Base-by-base conservation (phyloP, 495 filamentous ascomycete species). In the Penicillium canariense region DNA sequence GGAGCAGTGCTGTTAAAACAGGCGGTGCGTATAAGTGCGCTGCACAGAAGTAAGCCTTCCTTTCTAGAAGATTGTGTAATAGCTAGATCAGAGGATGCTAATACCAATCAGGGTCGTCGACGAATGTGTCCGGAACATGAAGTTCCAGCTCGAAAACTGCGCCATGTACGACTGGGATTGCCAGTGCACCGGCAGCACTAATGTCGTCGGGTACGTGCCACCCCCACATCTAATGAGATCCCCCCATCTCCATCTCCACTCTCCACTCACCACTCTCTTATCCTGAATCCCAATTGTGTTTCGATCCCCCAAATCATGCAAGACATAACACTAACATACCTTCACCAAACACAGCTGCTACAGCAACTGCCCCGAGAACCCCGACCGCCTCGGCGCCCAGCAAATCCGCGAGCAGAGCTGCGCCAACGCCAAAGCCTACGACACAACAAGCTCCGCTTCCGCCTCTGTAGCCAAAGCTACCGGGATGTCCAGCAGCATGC, bases 381-480 rank as follows among this genome's bases (percentile, higher is more conserved):
- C 46, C 30, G 50, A 50, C 0, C 45, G 52, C 1, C 34, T 55
- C 22, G 51, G 54, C 9, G 63, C 60, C 8, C 26, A 51, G 53
- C 23, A 49, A 30, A 28, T 56, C 22, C 60, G 57, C 30, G 54
- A 60, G 15, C 44, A 63, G 25, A 34, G 43, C 10, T 66, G 63
- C 36, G 55, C 58, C 18, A 63, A 58, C n/a, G 63, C 60, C 3
- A 61, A 59, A 22, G 63, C 63, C 42, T 66, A 61, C 49, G 55
- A 54, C 31, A 40, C 51, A 8, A 49, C 48, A 18, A 15, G n/a
- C n/a, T n/a, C 32, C 1, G 25, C 61, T 6, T 22, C 51, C 1
- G 51, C 59, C 4, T 18, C 51, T 7, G 34, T 52, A 5, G 39
- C 56, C 1, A 56, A 32, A 52, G 46, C 50, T 0, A 52, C 50